phyloP scores from a whole-genome alignment of 2,329 filamentous ascomycete species.

The Botrytis cinerea region DNA sequence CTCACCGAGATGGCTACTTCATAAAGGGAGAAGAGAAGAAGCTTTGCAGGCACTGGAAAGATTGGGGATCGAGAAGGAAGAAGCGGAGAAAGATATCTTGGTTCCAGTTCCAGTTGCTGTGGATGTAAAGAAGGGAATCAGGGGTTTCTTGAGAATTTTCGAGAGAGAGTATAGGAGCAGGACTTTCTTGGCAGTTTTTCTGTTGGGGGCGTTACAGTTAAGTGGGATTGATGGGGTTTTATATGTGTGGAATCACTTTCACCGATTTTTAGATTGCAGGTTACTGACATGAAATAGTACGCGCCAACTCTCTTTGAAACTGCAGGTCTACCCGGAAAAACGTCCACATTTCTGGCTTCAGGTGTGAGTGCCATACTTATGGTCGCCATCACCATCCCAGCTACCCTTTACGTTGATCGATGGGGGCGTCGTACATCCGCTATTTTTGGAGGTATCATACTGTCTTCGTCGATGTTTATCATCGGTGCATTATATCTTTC shows the following conservation, averaged over 20 bases:
- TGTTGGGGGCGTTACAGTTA: constrained; percentile 58
- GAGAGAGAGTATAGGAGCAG: constrained; percentile 47
- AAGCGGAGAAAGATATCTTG: constrained; percentile 28
- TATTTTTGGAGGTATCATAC: background rate
- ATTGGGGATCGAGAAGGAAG: constrained; percentile 28
- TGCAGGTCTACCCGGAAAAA: background rate
- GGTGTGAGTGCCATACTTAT: background rate
- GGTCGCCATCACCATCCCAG: background rate
- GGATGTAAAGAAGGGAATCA: constrained; percentile 3
- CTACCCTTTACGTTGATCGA: background rate
- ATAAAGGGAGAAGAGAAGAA: constrained; percentile 49
- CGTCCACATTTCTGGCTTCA: background rate
- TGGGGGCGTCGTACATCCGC: background rate
- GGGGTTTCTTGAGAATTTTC: constrained; percentile 28
- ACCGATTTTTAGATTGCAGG: background rate
- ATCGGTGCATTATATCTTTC: background rate
- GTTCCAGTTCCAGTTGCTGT: background rate
- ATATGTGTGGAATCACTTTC: constrained; percentile 48
- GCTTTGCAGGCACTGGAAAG: constrained; percentile 45
- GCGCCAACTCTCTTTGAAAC: background rate
- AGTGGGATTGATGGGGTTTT: constrained; percentile 61
- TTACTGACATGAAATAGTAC: background rate
- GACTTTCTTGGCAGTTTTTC: constrained; percentile 54
- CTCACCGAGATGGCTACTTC: constrained; percentile 58
- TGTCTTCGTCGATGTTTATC: background rate